Evolutionary conservation across 2,329 filamentous ascomycete genomes (phyloP).

Genomic region (Fusarium pseudocircinatum): DNA sequence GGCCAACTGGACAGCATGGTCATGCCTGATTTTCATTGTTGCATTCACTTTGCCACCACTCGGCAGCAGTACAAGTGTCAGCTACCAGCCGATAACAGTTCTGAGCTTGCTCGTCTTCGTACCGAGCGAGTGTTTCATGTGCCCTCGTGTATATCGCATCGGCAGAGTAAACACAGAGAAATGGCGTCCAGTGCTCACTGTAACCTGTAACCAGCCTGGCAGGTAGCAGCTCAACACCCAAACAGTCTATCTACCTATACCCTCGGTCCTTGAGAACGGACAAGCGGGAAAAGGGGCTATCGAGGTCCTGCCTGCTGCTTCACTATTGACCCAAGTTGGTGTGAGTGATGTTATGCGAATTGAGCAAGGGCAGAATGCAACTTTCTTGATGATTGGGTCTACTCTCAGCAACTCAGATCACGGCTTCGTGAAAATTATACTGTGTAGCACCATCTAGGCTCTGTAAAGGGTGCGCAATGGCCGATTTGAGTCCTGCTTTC

Average conservation of each 20-base stretch:
- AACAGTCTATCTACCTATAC: background rate
- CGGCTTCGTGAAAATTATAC: background rate
- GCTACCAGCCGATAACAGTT: background rate
- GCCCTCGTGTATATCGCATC: background rate
- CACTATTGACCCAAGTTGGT: background rate
- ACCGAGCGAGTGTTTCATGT: background rate
- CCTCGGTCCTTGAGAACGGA: slow-evolving; percentile 17
- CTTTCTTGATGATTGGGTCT: slow-evolving; percentile 8
- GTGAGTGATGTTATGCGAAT: background rate
- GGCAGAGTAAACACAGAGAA: slow-evolving; percentile 1
- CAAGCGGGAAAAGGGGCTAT: slow-evolving; percentile 9
- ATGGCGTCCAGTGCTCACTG: slow-evolving; percentile 1
- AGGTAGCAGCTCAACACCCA: background rate
- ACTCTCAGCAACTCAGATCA: slow-evolving; percentile 2
- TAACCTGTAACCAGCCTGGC: background rate
- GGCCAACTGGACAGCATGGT: background rate
- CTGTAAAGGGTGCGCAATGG: slow-evolving; percentile 9
- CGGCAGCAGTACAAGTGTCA: background rate
- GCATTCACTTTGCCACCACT: background rate
- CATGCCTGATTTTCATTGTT: background rate
- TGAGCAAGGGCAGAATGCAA: slow-evolving; percentile 1
- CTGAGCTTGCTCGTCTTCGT: background rate
- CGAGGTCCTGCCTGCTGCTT: background rate
- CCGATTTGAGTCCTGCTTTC: slow-evolving; percentile 3
- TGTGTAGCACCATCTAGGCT: slow-evolving; percentile 2